Percentiles rank a stretch among this genome's conserved stretches.
These are phyloP conservation scores for Aspergillus oerlinghausenensis DNA, from an alignment of 2,329 filamentous ascomycete species.

Conservation along the genomic window DNA sequence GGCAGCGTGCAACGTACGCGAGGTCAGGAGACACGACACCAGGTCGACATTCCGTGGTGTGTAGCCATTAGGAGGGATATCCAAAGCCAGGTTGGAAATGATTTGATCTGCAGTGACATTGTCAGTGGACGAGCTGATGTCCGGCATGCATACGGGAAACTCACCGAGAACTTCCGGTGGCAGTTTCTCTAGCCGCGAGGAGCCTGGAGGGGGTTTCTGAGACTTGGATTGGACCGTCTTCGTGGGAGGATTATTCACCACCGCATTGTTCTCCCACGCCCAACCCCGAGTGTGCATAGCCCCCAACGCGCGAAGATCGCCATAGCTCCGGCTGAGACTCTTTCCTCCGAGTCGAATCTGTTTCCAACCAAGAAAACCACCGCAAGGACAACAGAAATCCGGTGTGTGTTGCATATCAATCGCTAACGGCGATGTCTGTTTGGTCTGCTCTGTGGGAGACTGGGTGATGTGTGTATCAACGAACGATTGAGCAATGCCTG, in stretches of 20 bases:
- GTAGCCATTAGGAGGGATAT: slow-evolving; percentile 70
- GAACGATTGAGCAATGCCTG: slow-evolving; percentile 43
- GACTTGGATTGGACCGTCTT: slow-evolving; percentile 20
- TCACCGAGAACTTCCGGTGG: slow-evolving; percentile 68
- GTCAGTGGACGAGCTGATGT: slow-evolving; percentile 5
- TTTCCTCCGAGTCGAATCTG: slow-evolving; percentile 42
- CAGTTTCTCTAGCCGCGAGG: slow-evolving; percentile 60
- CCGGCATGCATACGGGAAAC: slow-evolving; percentile 26
- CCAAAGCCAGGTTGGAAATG: slow-evolving; percentile 68
- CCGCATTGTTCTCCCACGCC: slow-evolving; percentile 37
- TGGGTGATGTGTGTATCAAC: slow-evolving; percentile 35
- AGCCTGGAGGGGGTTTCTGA: slow-evolving; percentile 22
- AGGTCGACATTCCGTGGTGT: slow-evolving; percentile 73
- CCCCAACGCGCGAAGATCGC: slow-evolving; percentile 36
- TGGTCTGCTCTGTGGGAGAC: slow-evolving; percentile 23
- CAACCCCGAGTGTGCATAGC: slow-evolving; percentile 35
- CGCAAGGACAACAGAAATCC: slow-evolving; percentile 45
- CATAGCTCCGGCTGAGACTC: slow-evolving; percentile 42
- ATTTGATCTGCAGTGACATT: slow-evolving; percentile 54
- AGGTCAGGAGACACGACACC: slow-evolving; percentile 71
- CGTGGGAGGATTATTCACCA: slow-evolving; percentile 11
- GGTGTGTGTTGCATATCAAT: slow-evolving; percentile 34
- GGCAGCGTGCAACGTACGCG: slow-evolving; percentile 66
- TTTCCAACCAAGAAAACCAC: slow-evolving; percentile 43
- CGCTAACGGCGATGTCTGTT: slow-evolving; percentile 11